Evolutionary conservation across 139 green algal genomes (phyloP), one percentile per base, ranked within the genome.

Genomic region (Asterochloris sp.): DNA sequence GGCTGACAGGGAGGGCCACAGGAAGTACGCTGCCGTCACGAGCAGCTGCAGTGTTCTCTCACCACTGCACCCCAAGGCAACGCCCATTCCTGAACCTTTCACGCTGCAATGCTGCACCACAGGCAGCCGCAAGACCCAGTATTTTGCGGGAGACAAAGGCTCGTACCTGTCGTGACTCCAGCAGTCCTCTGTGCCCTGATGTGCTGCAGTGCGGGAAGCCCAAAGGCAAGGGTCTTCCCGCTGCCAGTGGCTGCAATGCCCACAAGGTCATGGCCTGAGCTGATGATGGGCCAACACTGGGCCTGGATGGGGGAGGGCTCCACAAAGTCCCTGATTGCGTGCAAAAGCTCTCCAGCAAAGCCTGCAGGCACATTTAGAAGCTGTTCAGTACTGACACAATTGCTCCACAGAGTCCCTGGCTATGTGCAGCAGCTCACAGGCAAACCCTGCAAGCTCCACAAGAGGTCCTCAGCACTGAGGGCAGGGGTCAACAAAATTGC

Each of bases 191-290:
- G 93, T 0, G 91, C 91, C 12, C 76, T 80, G 64, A 96, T 94
- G 89, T 98, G 95, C 11, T 82, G 79, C 38, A 98, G 69, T 24
- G 91, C 93, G 1, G 95, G 95, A 82, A 98, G 88, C 0, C 95
- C 95, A 86, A 98, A 98, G 11, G 88, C 92, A 14, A 97, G 88
- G 14, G 93, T 96, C 78, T 96, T 96, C 28, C 93, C 93, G 24
- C 85, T 92, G 61, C 93, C 93, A 24, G 95, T 98, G 71, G 94
- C 89, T 12, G 95, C 95, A 79, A 98, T 97, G 77, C 94, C 95
- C 15, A 98, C 92, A 10, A 97, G 73, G 86, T 98, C 95, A 14
- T 86, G 84, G 28, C 95, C 95, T n/a, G 82, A 86, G 63, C 95
- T 83, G 38, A 95, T 89, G 80, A 97, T 90, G 12, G 95, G 95